Evolutionary conservation across 1,284 basidiomycete genomes (phyloP), one percentile per base, ranked within the genome.

Genomic region (Polyporus tsugae): DNA sequence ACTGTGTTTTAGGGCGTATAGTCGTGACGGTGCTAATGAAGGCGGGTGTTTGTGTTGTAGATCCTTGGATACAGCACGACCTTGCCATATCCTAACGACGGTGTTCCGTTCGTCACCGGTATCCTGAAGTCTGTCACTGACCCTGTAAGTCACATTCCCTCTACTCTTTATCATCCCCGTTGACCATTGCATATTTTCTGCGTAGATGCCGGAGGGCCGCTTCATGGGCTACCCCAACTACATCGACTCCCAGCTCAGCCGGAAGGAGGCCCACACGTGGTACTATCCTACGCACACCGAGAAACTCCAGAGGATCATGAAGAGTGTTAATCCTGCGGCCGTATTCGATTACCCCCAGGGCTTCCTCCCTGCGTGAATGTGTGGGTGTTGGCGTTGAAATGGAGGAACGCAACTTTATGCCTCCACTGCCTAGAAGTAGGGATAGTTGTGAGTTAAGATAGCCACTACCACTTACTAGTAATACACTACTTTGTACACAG

Each of bases 181-280:
- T 19, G 52, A 55, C 17, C 15, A 11, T 2, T 7, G 2, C 52
- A 53, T 9, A 5, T 25, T 29, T 19, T 22, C 6, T 33, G 11
- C 6, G 11, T 13, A 60, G 58, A 60, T 60, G 58, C 58, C 58
- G 13, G 58, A 39, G 4, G 58, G 58, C 39, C 58, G 58, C 13
- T 60, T 60, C 36, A 60, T 60, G 58, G 58, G 58, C 38, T 60
- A 60, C 58, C 58, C 58, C 25, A 60, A 60, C 39, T 60, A 60
- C 58, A 25, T 60, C 38, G 58, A 60, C 38, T 60, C 58, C 9
- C 58, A 60, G 38, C 25, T 60, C 9, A 29, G 38, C n/a, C 58
- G 58, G n/a, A 10, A 60, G 38, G 58, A 60, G 39, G 58, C 58
- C n/a, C 58, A 60, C 22, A 39, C 58, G n/a, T 60, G 58, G 58